phyloP scores from a whole-genome alignment of 2,329 filamentous ascomycete genomes.

The Diplodia corticola region DNA sequence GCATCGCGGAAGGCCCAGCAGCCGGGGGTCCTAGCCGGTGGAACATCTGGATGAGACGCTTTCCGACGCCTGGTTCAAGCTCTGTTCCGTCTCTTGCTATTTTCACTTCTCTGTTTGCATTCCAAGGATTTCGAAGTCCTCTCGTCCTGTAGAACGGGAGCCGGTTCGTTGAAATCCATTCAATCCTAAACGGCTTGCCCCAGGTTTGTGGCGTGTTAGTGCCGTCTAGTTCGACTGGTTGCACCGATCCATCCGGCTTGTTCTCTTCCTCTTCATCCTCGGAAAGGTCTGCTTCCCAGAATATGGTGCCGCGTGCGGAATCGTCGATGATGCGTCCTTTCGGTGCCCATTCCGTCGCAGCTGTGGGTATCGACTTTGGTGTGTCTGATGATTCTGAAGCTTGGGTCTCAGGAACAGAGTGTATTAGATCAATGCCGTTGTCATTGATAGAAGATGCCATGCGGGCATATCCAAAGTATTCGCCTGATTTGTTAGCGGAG shows the following conservation, averaged over 20 bases:
- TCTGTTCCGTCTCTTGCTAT: conserved; percentile 95
- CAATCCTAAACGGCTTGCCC: conserved; percentile 87
- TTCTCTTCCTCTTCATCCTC: conserved; percentile 55
- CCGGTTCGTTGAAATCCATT: conserved; percentile 82
- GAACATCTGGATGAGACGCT: conserved; percentile 76
- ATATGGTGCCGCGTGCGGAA: conserved; percentile 89
- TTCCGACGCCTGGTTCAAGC: conserved; percentile 78
- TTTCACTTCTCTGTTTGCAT: conserved; percentile 92
- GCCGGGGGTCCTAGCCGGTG: conserved; percentile 48
- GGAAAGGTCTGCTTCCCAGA: conserved; percentile 81
- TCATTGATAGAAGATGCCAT: conserved; percentile 85
- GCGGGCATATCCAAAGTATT: conserved; percentile 92
- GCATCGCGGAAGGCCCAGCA: conserved; percentile 5
- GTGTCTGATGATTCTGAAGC: conserved; percentile 61
- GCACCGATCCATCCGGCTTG: conserved; percentile 42
- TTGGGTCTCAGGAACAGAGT: conserved; percentile 60
- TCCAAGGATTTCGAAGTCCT: conserved; percentile 89
- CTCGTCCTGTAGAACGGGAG: conserved; percentile 88
- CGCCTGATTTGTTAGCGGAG: conserved; percentile 94
- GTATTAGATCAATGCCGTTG: conserved; percentile 54
- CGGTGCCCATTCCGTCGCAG: conserved; percentile 74
- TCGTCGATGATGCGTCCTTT: conserved; percentile 89
- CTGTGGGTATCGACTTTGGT: conserved; percentile 76
- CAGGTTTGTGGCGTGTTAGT: conserved; percentile 59
- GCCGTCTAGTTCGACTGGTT: conserved; percentile 37